Evolutionary conservation across 164 flowering plant genomes (phyloP).

Genomic region (Litsea cubeba): DNA sequence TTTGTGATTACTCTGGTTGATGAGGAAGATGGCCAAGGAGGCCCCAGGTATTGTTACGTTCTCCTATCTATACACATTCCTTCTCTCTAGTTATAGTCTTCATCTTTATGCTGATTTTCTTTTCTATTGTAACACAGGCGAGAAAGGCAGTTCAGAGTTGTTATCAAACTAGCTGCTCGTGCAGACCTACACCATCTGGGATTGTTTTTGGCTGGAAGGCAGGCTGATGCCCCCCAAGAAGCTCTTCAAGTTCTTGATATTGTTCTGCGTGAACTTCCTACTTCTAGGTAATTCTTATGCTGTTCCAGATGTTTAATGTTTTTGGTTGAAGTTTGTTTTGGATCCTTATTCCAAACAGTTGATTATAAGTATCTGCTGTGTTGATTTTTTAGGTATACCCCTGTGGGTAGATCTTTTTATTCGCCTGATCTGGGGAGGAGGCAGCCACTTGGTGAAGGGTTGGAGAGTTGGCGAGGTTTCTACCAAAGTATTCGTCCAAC

Average conservation of each 20-base stretch:
- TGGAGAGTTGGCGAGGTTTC: slow-evolving; percentile 97
- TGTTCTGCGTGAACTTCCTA: slow-evolving; percentile 87
- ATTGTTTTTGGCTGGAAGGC: slow-evolving; percentile 74
- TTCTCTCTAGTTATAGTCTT: neutral
- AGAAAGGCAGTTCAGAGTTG: slow-evolving; percentile 68
- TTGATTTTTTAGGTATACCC: slow-evolving; percentile 45
- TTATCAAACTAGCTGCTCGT: slow-evolving; percentile 84
- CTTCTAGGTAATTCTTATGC: slow-evolving; percentile 40
- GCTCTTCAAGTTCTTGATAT: slow-evolving; percentile 98
- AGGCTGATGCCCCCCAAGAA: slow-evolving; percentile 97
- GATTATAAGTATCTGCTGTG: neutral
- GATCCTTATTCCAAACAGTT: neutral
- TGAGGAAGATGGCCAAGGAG: slow-evolving; percentile 81
- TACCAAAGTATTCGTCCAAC: slow-evolving; percentile 97
- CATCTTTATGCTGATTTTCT: neutral
- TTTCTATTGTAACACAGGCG: slow-evolving; percentile 41
- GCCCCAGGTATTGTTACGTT: slow-evolving; percentile 38
- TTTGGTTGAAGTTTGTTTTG: neutral
- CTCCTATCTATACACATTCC: neutral
- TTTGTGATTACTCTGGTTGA: slow-evolving; percentile 67
- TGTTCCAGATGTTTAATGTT: neutral
- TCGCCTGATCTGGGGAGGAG: slow-evolving; percentile 78
- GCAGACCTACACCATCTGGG: slow-evolving; percentile 91
- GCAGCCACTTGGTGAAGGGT: slow-evolving; percentile 81
- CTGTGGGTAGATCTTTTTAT: slow-evolving; percentile 89